Evolutionary conservation across 805 yeast species (phyloP).

Genomic region (Kregervanrija pseudodelftensis): DNA sequence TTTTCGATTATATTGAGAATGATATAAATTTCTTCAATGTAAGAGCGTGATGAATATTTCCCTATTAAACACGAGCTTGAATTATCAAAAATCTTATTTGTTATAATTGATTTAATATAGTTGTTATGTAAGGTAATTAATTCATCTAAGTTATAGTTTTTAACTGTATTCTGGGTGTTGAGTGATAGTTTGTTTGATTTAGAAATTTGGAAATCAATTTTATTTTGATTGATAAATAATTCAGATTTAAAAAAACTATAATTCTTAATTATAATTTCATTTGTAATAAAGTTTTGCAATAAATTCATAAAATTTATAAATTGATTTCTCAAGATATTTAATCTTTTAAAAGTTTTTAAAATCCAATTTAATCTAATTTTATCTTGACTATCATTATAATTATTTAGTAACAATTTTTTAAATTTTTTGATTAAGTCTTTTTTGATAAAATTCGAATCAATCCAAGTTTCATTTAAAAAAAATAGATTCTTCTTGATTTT

Average conservation of each 20-base stretch:
- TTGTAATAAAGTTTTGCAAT: constrained; percentile 34
- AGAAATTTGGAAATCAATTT: background rate
- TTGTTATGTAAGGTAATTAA: constrained; percentile 29
- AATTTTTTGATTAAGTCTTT: constrained; percentile 12
- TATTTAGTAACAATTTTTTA: constrained; percentile 5
- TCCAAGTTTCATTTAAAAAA: constrained; percentile 46
- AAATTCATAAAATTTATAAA: constrained; percentile 35
- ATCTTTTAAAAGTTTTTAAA: constrained; percentile 21
- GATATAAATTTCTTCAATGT: constrained; percentile 34
- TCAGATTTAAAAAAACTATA: constrained; percentile 21
- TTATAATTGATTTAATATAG: constrained; percentile 31
- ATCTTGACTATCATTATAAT: constrained; percentile 7
- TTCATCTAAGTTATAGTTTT: constrained; percentile 41
- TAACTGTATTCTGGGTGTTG: constrained; percentile 2
- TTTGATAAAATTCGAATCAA: constrained; percentile 26
- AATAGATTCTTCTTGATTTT: constrained; percentile 57
- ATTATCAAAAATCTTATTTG: constrained; percentile 29
- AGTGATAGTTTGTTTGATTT: constrained; percentile 1
- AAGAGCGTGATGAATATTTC: constrained; percentile 30
- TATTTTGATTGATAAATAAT: constrained; percentile 11
- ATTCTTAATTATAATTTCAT: constrained; percentile 39
- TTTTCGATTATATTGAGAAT: constrained; percentile 29
- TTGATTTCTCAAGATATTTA: constrained; percentile 33
- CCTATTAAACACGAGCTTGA: constrained; percentile 24
- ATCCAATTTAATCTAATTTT: constrained; percentile 17